These are phyloP conservation scores for Neonectria hederae DNA, from an alignment of 2,329 filamentous ascomycete species.

Conservation along the genomic window DNA sequence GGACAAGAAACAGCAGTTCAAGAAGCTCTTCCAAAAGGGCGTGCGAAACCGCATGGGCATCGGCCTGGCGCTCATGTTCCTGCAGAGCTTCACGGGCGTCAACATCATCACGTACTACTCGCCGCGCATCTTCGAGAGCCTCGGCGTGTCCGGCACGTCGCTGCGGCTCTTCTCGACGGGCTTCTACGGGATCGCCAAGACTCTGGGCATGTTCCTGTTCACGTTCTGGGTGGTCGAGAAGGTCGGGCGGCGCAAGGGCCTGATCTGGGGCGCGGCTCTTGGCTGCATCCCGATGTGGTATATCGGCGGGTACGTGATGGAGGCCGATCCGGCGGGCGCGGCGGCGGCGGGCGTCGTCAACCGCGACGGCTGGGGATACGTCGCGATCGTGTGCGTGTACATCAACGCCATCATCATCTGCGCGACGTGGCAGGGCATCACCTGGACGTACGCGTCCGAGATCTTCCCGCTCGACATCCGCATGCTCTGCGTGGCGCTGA, in stretches of 20 bases:
- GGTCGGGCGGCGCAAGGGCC: conserved; percentile 57
- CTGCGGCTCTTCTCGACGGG: conserved; percentile 51
- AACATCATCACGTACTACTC: conserved; percentile 71
- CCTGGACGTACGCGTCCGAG: conserved; percentile 57
- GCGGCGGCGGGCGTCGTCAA: conserved; percentile 57
- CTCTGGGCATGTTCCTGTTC: conserved; percentile 49
- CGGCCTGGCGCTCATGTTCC: conserved; percentile 61
- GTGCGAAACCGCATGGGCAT: conserved; percentile 52
- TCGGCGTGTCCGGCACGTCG: conserved; percentile 47
- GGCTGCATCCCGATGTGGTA: conserved; percentile 52
- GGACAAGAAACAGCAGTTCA: conserved; percentile 41
- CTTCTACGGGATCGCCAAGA: conserved; percentile 53
- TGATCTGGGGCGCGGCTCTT: conserved; percentile 52
- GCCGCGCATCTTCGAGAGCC: conserved; percentile 49
- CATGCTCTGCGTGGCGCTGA: conserved; percentile 49
- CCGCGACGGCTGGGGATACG: conserved; percentile 52
- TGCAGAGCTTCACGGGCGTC: conserved; percentile 53
- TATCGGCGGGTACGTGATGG: conserved; percentile 51
- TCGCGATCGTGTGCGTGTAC: conserved; percentile 58
- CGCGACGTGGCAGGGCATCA: conserved; percentile 54
- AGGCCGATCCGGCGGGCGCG: conserved; percentile 46
- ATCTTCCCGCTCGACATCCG: conserved; percentile 55
- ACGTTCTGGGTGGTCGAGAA: conserved; percentile 58
- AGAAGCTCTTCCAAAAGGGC: conserved; percentile 49
- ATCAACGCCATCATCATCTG: conserved; percentile 53